Base-by-base conservation (phyloP, 225 moss, liverwort and hornwort genomes). In the Sphagnum tenellum region DNA sequence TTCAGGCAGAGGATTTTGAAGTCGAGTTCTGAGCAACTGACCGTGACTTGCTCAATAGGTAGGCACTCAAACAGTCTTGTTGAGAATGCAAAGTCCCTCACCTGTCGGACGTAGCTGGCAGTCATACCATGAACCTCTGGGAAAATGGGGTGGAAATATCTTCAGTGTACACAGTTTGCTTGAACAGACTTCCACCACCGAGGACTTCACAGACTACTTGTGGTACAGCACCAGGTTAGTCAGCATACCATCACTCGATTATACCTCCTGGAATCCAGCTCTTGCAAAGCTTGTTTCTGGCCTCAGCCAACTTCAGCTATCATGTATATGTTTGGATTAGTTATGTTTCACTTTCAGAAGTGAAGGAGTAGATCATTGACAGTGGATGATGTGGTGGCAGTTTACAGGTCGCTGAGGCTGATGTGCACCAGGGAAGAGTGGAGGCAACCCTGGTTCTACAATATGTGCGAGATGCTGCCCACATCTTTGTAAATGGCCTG, bases 211-310 rank as follows among this genome's bases (percentile, higher is more conserved):
- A 44, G 90, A 94, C 57, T 94, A 90, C 56, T 50, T 94, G 50
- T 90, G 90, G 90, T 86, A 86, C 50, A 83, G 73, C 47, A 88
- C 84, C 57, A 80, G 58, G 94, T 94, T 63, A 71, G 71, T 47
- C n/a, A 68, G 3, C 11, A 57, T 55, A 29, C 6, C 11, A 29
- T 29, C 29, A 29, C 29, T 29, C 0, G 29, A 29, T 29, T 29
- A 29, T 29, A 29, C 29, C 29, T 29, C 29, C 29, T 29, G 29
- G 29, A 29, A 29, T 29, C 29, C 29, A 29, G 29, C 29, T 29
- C 29, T 29, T 29, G 0, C 29, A 29, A 29, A 29, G 29, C 29
- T 29, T 29, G 29, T 29, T 29, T 29, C 29, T 29, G 29, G 1
- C 29, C 29, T 29, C 29, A 29, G 1, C 29, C 29, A 29, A 29